These are phyloP conservation scores for Mortierella polycephala DNA, from an alignment of 371 early-diverging fungal species.

Conservation along the genomic window DNA sequence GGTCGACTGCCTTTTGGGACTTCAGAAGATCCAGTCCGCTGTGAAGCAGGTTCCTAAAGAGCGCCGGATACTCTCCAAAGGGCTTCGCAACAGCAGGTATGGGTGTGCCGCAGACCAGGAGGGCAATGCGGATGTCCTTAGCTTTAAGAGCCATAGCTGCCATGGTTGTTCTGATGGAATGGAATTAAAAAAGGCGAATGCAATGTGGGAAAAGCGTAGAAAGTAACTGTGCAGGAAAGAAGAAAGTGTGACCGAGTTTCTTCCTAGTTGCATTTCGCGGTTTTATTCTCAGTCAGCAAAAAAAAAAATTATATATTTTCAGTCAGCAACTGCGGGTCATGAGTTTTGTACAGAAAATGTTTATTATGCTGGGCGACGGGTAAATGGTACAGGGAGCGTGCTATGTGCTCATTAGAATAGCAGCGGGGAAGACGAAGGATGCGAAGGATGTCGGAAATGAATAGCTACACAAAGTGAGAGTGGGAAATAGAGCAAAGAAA, in stretches of 20 bases:
- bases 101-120: conserved; percentile 69
- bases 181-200: background rate
- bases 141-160: conserved; percentile 4
- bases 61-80: conserved; percentile 64
- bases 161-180: background rate
- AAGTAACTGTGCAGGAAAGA: background rate
- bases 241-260: background rate
- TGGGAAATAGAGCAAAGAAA: background rate
- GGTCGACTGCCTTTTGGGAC: conserved; percentile 9
- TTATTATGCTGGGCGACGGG: conserved; percentile 5
- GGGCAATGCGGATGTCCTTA: conserved; percentile 52
- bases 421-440: conserved; percentile 10
- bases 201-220: background rate
- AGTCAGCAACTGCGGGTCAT: background rate
- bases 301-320: too few relatives aligned
- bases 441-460: background rate
- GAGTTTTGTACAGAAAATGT: background rate
- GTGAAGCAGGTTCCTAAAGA: conserved; percentile 55
- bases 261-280: background rate
- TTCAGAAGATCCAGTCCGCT: conserved; percentile 50
- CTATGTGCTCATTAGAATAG: conserved; percentile 23
- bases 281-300: background rate
- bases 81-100: conserved; percentile 58
- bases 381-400: conserved; percentile 22
- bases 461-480: background rate